These are phyloP conservation scores for Pilobolus umbonatus DNA, from an alignment of 192 early-diverging fungal genomes.

Conservation along the genomic window DNA sequence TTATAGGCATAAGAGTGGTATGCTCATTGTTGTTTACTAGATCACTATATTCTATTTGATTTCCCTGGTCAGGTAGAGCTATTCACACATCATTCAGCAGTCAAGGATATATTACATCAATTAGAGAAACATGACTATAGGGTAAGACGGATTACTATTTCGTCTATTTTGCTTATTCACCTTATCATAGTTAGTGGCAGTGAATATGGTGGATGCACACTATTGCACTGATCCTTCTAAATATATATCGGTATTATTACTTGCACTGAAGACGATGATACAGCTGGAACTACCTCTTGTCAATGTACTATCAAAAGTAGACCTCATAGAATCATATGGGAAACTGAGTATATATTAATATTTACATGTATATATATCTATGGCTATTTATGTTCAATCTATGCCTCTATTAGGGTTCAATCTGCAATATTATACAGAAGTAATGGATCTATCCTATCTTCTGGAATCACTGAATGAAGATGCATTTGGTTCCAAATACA, in stretches of 20 bases:
- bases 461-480: constrained; percentile 72
- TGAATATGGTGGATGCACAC: constrained; percentile 88
- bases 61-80: constrained; percentile 97
- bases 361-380: not conserved
- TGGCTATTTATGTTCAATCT: not conserved
- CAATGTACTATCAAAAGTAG: constrained; percentile 95
- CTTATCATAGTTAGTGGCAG: constrained; percentile 66
- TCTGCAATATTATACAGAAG: constrained; percentile 94
- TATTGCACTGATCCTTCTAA: constrained; percentile 89
- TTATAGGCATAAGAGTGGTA: not conserved
- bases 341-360: constrained; percentile 39
- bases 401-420: constrained; percentile 85
- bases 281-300: constrained; percentile 93
- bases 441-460: constrained; percentile 84
- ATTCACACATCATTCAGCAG: constrained; percentile 88
- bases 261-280: constrained; percentile 90
- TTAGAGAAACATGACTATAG: constrained; percentile 69
- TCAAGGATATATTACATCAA: constrained; percentile 68
- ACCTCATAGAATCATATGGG: constrained; percentile 80
- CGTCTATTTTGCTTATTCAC: constrained; percentile 1
- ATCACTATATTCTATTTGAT: constrained; percentile 94
- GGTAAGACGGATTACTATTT: constrained; percentile 43
- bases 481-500: constrained; percentile 58
- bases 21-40: constrained; percentile 25
- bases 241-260: constrained; percentile 86